Percentiles rank a stretch among this genome's conserved stretches.
Evolutionary conservation across 106 monocot genomes (phyloP).

Genomic region (Iris macrosiphon): DNA sequence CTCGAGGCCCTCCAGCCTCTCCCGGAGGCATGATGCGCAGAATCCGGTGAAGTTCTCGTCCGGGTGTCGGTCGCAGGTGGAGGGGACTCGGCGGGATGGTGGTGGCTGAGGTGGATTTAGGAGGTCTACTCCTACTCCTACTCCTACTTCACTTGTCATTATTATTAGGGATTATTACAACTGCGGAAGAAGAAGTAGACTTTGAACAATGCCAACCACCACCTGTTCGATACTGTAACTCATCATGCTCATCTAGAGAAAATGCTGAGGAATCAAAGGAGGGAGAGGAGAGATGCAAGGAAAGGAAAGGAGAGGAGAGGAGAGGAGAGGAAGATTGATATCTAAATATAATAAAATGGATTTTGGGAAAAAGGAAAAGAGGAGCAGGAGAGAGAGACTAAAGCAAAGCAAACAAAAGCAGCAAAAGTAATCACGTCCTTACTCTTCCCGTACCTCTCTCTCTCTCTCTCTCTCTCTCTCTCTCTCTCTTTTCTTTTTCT

Average conservation of each 20-base stretch:
- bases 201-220: too few species aligned
- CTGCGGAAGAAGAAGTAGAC: not conserved
- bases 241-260: too few species aligned
- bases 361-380: not conserved
- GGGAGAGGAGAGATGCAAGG: too few species aligned
- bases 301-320: not conserved
- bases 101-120: not conserved
- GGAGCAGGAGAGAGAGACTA: not conserved
- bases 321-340: not conserved
- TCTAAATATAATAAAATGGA: too few species aligned
- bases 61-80: slow-evolving; percentile 54
- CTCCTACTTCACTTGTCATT: not conserved
- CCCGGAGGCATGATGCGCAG: slow-evolving; percentile 81
- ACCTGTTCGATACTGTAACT: too few species aligned
- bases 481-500: slow-evolving; percentile 13
- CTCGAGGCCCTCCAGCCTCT: slow-evolving; percentile 53
- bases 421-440: slow-evolving; percentile 15
- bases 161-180: not conserved
- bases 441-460: not conserved
- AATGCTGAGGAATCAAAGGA: too few species aligned
- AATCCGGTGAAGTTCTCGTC: slow-evolving; percentile 59
- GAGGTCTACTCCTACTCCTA: not conserved
- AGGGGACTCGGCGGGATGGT: slow-evolving; percentile 1
- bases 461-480: slow-evolving; percentile 1
- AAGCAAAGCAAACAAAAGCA: slow-evolving; percentile 1